Conservation (phyloP, 2,329 filamentous ascomycete species). For the Fusarium metavorans region DNA sequence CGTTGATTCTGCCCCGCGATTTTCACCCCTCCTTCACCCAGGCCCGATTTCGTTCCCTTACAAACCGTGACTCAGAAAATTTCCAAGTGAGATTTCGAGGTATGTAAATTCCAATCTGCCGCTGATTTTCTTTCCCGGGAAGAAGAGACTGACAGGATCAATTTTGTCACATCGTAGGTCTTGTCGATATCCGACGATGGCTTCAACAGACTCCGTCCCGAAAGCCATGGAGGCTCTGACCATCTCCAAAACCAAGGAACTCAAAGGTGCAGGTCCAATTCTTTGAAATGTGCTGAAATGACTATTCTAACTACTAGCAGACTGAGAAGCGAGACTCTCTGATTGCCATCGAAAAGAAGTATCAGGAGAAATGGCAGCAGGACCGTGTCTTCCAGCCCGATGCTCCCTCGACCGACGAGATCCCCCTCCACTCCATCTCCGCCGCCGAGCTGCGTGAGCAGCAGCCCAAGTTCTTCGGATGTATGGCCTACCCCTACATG, state of each 20-base stretch:
- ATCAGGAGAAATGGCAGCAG: constrained; percentile 75
- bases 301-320: constrained; percentile 53
- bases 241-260: constrained; percentile 71
- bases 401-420: constrained; percentile 82
- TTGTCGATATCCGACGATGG: constrained; percentile 56
- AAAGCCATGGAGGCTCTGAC: constrained; percentile 64
- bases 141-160: constrained; percentile 12
- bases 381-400: constrained; percentile 81
- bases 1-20: constrained; percentile 49
- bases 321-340: constrained; percentile 90
- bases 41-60: constrained; percentile 34
- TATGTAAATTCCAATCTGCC: constrained; percentile 17
- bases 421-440: constrained; percentile 79
- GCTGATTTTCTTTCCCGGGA: not conserved
- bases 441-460: constrained; percentile 81
- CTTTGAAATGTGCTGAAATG: constrained; percentile 2
- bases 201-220: constrained; percentile 53
- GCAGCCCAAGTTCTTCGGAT: constrained; percentile 90
- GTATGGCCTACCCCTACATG: constrained; percentile 73
- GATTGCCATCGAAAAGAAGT: constrained; percentile 89
- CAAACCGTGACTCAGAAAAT: constrained; percentile 49
- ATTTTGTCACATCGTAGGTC: constrained; percentile 17
- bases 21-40: constrained; percentile 51
- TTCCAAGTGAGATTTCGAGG: constrained; percentile 42
- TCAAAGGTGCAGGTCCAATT: constrained; percentile 63